Percentiles rank a stretch among this genome's conserved stretches.
Evolutionary conservation across 345 rosid genomes (phyloP).

Genomic region (Excoecaria agallocha): DNA sequence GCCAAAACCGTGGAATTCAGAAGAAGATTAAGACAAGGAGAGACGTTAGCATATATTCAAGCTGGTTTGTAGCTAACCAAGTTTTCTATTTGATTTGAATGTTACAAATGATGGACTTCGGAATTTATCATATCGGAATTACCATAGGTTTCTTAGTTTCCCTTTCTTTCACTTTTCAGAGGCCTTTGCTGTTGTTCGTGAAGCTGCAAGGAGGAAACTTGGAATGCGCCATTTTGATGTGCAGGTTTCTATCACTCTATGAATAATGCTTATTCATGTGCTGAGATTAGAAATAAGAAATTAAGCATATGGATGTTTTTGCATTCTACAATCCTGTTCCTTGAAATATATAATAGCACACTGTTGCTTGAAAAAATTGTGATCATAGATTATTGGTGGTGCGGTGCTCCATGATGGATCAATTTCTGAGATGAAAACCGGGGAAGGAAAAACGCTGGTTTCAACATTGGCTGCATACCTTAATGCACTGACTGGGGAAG

Average conservation of each 20-base stretch:
- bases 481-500: constrained; percentile 86
- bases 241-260: constrained; percentile 52
- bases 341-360: background rate
- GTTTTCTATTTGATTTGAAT: constrained; percentile 6
- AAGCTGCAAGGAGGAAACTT: constrained; percentile 93
- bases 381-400: constrained; percentile 81
- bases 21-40: constrained; percentile 56
- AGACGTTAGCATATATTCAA: constrained; percentile 77
- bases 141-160: background rate
- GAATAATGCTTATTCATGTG: background rate
- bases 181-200: constrained; percentile 93
- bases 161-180: constrained; percentile 38
- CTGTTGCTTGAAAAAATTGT: constrained; percentile 2
- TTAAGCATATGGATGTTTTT: background rate
- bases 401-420: constrained; percentile 97
- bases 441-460: constrained; percentile 94
- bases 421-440: constrained; percentile 98
- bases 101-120: background rate
- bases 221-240: constrained; percentile 99
- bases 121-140: background rate
- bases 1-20: constrained; percentile 76
- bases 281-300: background rate
- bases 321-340: background rate
- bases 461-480: constrained; percentile 97
- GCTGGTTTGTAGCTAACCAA: constrained; percentile 53